These are phyloP conservation scores for Bidens hawaiensis DNA, from an alignment of 140 eudicot species.

Conservation along the genomic window DNA sequence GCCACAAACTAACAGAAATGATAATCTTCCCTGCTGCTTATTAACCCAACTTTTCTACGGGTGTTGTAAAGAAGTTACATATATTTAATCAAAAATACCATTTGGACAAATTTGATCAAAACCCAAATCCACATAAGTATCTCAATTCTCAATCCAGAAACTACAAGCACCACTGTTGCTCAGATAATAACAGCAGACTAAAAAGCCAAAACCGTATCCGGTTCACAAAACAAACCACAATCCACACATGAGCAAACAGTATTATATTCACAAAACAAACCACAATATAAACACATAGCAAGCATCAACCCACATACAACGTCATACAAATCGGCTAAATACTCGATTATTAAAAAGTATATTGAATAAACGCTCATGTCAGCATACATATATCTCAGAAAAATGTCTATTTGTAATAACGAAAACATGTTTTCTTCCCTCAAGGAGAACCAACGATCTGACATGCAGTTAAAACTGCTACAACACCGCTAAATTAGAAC, in stretches of 20 bases:
- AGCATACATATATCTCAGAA: conserved; percentile 2
- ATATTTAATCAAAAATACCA: too few species aligned
- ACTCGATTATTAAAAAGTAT: background rate
- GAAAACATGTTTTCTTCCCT: background rate
- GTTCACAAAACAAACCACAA: background rate
- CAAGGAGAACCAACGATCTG: background rate
- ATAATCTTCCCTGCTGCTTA: too few species aligned
- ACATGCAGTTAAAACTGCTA: conserved; percentile 15
- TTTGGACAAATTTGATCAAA: background rate
- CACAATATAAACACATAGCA: background rate
- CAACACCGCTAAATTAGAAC: background rate
- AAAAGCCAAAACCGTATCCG: too few species aligned
- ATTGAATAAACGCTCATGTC: conserved; percentile 10
- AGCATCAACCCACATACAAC: background rate
- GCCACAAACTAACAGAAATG: too few species aligned
- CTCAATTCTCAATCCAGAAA: background rate
- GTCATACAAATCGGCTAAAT: background rate
- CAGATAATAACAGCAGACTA: background rate
- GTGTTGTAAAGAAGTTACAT: background rate
- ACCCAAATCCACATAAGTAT: background rate
- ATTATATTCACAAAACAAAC: background rate
- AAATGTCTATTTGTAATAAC: conserved; percentile 14
- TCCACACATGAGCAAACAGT: background rate
- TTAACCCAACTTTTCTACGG: background rate
- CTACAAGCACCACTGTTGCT: background rate